These are phyloP conservation scores for Geosiphon pyriformis DNA, from an alignment of 192 early-diverging fungal genomes.

Conservation along the genomic window DNA sequence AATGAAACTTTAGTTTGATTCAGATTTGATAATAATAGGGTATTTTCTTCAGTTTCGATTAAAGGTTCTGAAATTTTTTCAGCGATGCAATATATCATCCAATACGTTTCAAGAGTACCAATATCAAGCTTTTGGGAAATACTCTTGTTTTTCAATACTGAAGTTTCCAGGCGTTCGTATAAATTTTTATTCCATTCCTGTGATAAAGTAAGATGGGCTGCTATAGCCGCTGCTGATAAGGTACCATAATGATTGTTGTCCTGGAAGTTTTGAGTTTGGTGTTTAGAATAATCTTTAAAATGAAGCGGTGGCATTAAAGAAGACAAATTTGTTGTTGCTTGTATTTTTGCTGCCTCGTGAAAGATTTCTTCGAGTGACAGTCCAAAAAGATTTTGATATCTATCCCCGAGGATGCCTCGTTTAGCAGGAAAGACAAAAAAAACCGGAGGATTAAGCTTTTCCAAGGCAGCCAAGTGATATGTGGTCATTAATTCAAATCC, in stretches of 20 bases:
- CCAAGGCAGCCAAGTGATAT: neutral
- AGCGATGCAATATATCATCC: neutral
- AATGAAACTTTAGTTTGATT: neutral
- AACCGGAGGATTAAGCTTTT: neutral
- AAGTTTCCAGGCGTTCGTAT: neutral
- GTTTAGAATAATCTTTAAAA: neutral
- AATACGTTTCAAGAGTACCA: slow-evolving; percentile 11
- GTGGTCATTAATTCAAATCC: slow-evolving; percentile 14
- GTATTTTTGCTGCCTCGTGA: neutral
- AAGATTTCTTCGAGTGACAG: slow-evolving; percentile 11
- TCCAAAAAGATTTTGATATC: neutral
- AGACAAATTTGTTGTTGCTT: slow-evolving; percentile 3
- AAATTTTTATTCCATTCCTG: slow-evolving; percentile 5
- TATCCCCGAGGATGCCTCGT: neutral
- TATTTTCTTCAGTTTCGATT: too few species aligned
- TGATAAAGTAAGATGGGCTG: neutral
- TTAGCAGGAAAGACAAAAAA: slow-evolving; percentile 14
- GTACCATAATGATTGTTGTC: slow-evolving; percentile 18
- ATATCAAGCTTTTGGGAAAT: neutral
- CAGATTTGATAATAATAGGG: neutral
- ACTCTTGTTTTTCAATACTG: too few species aligned
- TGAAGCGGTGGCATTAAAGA: neutral
- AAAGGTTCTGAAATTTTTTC: neutral
- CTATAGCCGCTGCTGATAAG: slow-evolving; percentile 9
- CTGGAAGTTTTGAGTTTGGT: slow-evolving; percentile 15